A percentile compares a stretch with the other conserved stretches of the same genome.
phyloP scores from a whole-genome alignment of 2,329 filamentous ascomycete genomes.

The Paramyrothecium sp. region DNA sequence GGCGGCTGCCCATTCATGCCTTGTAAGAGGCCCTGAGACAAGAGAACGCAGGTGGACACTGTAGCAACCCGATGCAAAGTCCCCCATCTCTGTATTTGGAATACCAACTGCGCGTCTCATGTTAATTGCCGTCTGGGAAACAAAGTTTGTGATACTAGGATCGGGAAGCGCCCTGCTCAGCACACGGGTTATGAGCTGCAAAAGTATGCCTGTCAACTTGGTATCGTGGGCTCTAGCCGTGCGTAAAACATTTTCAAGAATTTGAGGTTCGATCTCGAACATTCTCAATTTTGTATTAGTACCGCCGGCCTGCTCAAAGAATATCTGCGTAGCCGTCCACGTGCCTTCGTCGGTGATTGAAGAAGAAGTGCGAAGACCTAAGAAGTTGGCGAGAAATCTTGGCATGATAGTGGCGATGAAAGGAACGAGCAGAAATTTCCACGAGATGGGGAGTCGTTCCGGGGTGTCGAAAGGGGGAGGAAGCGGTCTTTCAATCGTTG shows the following conservation, averaged over 20 bases:
- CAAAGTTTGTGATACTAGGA: constrained; percentile 17
- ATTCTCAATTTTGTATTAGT: constrained; percentile 14
- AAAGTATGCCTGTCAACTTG: constrained; percentile 15
- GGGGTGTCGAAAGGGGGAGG: constrained; percentile 18
- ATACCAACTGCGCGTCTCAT: constrained; percentile 17
- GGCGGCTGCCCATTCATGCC: constrained; percentile 16
- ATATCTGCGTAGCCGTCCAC: constrained; percentile 14
- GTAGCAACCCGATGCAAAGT: constrained; percentile 15
- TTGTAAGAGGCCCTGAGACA: constrained; percentile 8
- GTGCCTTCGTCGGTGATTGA: constrained; percentile 13
- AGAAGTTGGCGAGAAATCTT: constrained; percentile 9
- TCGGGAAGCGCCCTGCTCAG: constrained; percentile 14
- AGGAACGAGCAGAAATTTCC: constrained; percentile 17
- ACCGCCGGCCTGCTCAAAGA: constrained; percentile 8
- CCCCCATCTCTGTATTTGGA: constrained; percentile 12
- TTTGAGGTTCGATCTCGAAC: constrained; percentile 8
- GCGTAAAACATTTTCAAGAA: constrained; percentile 7
- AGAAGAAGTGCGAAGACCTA: constrained; percentile 12
- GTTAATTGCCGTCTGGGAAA: constrained; percentile 19
- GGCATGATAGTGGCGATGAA: constrained; percentile 14
- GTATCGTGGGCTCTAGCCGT: constrained; percentile 13
- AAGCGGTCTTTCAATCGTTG: constrained; percentile 6
- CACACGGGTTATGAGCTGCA: constrained; percentile 16
- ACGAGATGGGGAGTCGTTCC: constrained; percentile 18
- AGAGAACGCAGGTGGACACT: constrained; percentile 6